phyloP scores from a whole-genome alignment of 2,329 filamentous ascomycete genomes.

The Verticillium longisporum region DNA sequence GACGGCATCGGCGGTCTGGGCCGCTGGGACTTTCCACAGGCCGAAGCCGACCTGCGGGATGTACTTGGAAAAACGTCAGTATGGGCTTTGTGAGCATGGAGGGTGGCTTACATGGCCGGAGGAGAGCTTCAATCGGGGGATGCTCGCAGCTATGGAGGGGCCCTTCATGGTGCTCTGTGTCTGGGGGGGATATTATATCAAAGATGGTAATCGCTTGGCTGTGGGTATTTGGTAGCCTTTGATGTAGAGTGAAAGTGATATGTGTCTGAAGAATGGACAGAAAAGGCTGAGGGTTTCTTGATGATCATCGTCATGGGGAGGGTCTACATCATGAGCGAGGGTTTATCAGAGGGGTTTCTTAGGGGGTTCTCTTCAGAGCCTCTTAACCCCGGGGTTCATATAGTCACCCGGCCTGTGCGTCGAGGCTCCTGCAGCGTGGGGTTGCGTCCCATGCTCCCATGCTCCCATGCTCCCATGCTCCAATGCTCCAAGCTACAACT shows the following conservation, averaged over 20 bases:
- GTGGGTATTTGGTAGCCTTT: not conserved
- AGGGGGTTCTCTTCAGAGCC: not conserved
- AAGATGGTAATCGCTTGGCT: not conserved
- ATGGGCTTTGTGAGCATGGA: constrained; percentile 5
- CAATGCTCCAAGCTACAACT: not conserved
- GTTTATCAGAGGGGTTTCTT: too few species aligned
- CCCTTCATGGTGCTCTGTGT: not conserved
- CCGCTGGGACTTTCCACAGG: constrained; percentile 31
- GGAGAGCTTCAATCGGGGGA: constrained; percentile 23
- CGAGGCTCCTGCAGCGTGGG: not conserved
- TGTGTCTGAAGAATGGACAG: too few species aligned
- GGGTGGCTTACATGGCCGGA: constrained; percentile 25
- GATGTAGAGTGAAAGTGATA: too few species aligned
- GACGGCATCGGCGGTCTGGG: constrained; percentile 38
- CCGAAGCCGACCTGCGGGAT: constrained; percentile 33
- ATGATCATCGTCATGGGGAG: too few species aligned
- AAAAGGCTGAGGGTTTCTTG: too few species aligned
- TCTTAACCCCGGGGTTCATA: not conserved
- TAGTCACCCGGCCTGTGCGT: not conserved
- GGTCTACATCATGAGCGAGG: too few species aligned
- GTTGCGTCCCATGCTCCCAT: not conserved
- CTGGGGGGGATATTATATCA: too few species aligned
- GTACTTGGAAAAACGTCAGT: constrained; percentile 14
- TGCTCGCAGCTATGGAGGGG: not conserved
- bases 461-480: not conserved